Base-by-base conservation (phyloP, 106 monocot species). In the Phalaenopsis aphrodite region DNA sequence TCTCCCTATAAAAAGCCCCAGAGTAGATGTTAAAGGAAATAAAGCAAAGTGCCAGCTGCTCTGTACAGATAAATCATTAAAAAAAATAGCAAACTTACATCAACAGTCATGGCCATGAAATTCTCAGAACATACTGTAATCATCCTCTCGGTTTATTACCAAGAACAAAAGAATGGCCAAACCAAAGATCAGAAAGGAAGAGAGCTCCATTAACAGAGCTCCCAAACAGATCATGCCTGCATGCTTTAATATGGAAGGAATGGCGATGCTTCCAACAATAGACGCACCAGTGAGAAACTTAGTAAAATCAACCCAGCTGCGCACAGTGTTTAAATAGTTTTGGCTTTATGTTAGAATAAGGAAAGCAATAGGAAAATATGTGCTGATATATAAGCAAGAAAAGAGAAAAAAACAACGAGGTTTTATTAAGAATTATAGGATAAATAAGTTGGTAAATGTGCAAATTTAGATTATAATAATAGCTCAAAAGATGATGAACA, bases 211-310 rank as follows among this genome's bases (percentile, higher is more conserved):
- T 5, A 79, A 15, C 42, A 99, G 77, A 82, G 98, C 98, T 23
- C 93, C 92, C 89, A 89, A 95, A 67, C 87, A 87, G 67, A 99
- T 99, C 78, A 99, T 45, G 77, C 81, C 80, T 19, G 94, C 92
- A 82, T 99, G 98, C 82, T 91, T 99, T 66, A 99, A 78, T 72
- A 99, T 99, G 9, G 86, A 84, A 5, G 98, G 98, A 18, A 99
- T 93, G 68, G 98, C 98, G 45, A 99, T 93, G 86, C 95, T 95
- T 76, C 98, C 94, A 36, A 95, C 87, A 2, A 85, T 84, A 15
- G 94, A 99, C 66, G 87, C 85, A 42, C 98, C 98, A 10, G 98
- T 99, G 78, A 99, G 81, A 79, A 99, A 95, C 72, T 99, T 99
- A 7, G 98, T 93, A 77, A 95, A 87, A 38, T 85, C 83, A 23